These are phyloP conservation scores for Pseudopyricularia javanii DNA, from an alignment of 2,329 filamentous ascomycete genomes.

Conservation along the genomic window DNA sequence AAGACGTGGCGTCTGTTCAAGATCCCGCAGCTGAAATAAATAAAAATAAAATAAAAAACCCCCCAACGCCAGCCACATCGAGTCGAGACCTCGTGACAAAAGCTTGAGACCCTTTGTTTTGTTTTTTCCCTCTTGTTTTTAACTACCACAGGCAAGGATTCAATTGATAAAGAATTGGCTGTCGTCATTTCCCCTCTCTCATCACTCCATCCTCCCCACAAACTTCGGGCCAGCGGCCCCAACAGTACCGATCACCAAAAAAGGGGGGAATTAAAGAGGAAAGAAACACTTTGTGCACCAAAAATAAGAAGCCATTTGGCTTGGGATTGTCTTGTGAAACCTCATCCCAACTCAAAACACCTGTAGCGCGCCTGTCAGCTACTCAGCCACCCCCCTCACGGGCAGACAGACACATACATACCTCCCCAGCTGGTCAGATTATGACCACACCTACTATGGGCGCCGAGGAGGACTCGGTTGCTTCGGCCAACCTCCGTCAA, in stretches of 20 bases:
- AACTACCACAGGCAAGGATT: no score
- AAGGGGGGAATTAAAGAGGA: background rate
- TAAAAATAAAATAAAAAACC: no score
- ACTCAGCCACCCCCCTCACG: background rate
- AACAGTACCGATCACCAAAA: background rate
- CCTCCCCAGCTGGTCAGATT: background rate
- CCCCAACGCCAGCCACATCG: no score
- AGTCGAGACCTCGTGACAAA: no score
- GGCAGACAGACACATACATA: background rate
- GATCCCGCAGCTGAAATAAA: no score
- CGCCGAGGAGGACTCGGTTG: background rate
- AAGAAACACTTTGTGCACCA: no score
- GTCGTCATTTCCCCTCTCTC: background rate
- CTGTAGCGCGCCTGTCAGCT: background rate
- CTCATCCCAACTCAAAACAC: background rate
- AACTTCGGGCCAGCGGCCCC: background rate
- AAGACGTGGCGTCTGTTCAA: no score
- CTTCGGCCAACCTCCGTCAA: background rate
- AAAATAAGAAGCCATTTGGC: background rate
- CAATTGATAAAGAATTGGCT: no score
- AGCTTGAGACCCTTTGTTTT: no score
- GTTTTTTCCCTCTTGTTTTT: no score
- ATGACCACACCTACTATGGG: background rate
- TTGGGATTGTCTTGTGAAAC: background rate
- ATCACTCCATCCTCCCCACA: background rate